Conservation (phyloP, 208 protist genomes). For the Leishmania turanica region DNA sequence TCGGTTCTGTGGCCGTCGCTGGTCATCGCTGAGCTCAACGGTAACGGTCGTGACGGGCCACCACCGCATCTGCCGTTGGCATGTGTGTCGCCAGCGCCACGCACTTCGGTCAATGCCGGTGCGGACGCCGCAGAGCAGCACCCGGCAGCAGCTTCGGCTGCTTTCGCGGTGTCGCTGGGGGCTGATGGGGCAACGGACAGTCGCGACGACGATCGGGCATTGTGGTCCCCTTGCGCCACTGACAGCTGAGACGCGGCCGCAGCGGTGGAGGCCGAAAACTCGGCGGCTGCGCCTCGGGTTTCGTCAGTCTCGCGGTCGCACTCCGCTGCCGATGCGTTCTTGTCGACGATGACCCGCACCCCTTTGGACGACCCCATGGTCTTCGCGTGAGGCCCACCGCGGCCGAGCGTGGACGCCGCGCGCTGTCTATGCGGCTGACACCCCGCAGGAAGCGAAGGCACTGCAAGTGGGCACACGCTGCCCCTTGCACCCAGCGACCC, state of each 20-base stretch:
- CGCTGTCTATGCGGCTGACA: not conserved
- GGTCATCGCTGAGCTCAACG: not conserved
- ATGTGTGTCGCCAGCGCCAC: not conserved
- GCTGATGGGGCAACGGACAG: not conserved
- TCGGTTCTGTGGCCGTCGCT: not conserved
- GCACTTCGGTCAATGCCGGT: not conserved
- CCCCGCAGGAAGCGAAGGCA: not conserved
- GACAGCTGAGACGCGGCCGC: not conserved
- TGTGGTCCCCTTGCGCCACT: not conserved
- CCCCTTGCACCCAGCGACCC: not conserved
- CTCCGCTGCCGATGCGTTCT: not conserved
- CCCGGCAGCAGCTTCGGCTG: not conserved
- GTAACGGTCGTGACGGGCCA: not conserved
- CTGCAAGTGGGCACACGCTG: not conserved
- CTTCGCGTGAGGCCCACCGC: not conserved
- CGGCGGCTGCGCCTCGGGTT: not conserved
- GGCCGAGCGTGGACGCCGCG: not conserved
- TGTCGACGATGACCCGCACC: not conserved
- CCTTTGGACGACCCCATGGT: not conserved
- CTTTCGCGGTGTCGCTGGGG: not conserved
- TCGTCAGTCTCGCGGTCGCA: not conserved
- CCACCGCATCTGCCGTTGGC: not conserved
- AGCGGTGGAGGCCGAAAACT: not conserved
- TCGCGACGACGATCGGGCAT: not conserved
- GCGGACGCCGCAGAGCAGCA: not conserved